Conservation (phyloP, 1,284 basidiomycete species). For the Microbotryum violaceum region DNA sequence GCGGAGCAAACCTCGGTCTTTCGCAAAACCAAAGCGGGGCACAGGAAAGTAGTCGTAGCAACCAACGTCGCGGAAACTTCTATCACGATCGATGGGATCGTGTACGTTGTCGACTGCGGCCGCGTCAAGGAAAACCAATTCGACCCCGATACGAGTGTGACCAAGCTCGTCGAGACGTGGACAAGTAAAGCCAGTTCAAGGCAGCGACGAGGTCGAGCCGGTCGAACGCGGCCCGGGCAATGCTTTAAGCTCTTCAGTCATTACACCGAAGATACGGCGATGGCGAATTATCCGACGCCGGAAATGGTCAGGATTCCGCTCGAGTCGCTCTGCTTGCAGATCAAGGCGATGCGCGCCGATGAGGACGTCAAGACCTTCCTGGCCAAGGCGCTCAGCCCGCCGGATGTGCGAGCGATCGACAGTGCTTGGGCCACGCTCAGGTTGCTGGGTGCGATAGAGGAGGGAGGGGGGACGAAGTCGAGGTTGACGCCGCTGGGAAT, state of each 20-base stretch:
- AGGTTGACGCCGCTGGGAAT: constrained; percentile 71
- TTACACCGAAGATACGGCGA: constrained; percentile 58
- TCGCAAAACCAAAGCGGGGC: constrained; percentile 45
- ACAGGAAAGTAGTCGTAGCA: constrained; percentile 78
- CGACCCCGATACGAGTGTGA: constrained; percentile 67
- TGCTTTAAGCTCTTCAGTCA: constrained; percentile 80
- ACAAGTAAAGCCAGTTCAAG: constrained; percentile 70
- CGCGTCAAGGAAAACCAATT: constrained; percentile 84
- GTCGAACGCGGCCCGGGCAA: constrained; percentile 69
- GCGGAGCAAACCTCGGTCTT: constrained; percentile 81
- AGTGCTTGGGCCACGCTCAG: constrained; percentile 65
- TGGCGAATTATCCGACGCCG: constrained; percentile 68
- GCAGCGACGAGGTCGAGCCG: constrained; percentile 83
- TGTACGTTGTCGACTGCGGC: constrained; percentile 77
- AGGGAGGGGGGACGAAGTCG: constrained; percentile 44
- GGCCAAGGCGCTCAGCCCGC: constrained; percentile 72
- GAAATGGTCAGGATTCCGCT: constrained; percentile 86
- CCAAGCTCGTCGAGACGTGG: constrained; percentile 69
- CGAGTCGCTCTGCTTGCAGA: constrained; percentile 71
- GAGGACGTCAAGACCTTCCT: constrained; percentile 68
- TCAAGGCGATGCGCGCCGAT: constrained; percentile 71
- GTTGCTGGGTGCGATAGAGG: constrained; percentile 68
- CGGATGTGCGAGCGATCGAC: constrained; percentile 66
- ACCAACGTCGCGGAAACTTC: constrained; percentile 89
- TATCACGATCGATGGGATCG: constrained; percentile 78